These are phyloP conservation scores for Pyrenophora tritici-repentis DNA, from an alignment of 2,329 filamentous ascomycete species.

Conservation along the genomic window DNA sequence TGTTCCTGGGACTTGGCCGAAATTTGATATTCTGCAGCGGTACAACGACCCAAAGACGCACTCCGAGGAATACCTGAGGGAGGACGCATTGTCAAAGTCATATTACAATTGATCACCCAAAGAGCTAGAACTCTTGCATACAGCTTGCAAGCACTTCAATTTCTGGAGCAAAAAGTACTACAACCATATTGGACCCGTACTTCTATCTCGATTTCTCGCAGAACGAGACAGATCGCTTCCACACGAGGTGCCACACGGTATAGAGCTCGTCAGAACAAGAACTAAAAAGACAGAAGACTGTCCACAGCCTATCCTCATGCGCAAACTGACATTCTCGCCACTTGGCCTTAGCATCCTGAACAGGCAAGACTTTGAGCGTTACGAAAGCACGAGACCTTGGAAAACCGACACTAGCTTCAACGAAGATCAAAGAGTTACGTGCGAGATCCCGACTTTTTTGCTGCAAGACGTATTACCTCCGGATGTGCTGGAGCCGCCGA, in stretches of 20 bases:
- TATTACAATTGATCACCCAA: slow-evolving; percentile 25
- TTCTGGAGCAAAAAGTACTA: slow-evolving; percentile 43
- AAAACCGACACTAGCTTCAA: no score
- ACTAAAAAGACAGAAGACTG: slow-evolving; percentile 19
- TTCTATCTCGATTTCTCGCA: slow-evolving; percentile 36
- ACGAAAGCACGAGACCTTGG: no score
- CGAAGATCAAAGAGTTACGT: no score
- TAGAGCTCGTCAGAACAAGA: slow-evolving; percentile 36
- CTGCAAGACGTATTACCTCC: no score
- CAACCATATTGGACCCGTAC: slow-evolving; percentile 43
- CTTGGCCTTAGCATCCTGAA: slow-evolving; percentile 33
- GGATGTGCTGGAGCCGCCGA: no score
- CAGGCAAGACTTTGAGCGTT: slow-evolving; percentile 20
- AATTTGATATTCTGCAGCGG: no score
- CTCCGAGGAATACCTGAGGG: not conserved
- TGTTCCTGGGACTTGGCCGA: no score
- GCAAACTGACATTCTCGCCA: slow-evolving; percentile 45
- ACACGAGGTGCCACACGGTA: slow-evolving; percentile 25
- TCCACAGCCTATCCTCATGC: slow-evolving; percentile 10
- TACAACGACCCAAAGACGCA: no score
- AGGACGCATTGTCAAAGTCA: not conserved
- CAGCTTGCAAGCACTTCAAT: slow-evolving; percentile 44
- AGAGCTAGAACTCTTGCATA: slow-evolving; percentile 37
- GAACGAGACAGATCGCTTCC: slow-evolving; percentile 7
- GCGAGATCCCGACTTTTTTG: no score